Evolutionary conservation across 305 asterid genomes (phyloP), one percentile per base, ranked within the genome.

Genomic region (Fraxinus greggii): DNA sequence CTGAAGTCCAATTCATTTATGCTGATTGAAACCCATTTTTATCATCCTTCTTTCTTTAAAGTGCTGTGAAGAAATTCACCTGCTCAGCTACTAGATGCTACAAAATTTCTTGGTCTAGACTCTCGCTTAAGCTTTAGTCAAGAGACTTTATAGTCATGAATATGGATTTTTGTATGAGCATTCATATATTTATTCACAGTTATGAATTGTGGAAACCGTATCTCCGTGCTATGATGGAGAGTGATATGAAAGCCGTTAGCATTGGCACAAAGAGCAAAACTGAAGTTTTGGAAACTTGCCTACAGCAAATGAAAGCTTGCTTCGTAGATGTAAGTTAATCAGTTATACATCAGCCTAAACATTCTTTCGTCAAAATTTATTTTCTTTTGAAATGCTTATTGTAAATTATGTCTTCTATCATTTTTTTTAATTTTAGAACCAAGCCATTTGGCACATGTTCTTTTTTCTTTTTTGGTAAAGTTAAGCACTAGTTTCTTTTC

Each of bases 201-300:
- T 92, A 96, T 85, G 98, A 96, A 88, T 85, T 96, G 85, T 93
- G 99, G 98, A 96, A 96, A 88, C 99, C 99, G 77, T 83, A 92
- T 87, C 98, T 96, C 81, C 98, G 99, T 80, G 91, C 97, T 84
- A 86, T 84, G 91, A 92, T 94, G 99, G 99, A 96, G 86, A 84
- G 93, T 35, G 98, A 96, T 88, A 94, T 94, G 98, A 91, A 88
- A 89, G 94, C 92, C 67, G 97, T 94, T 89, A 89, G 97, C 88
- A 80, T 81, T 72, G 99, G 99, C 78, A 86, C 90, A 77, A 94
- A 94, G 90, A 88, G 91, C 87, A 96, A 92, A 88, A 84, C 88
- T 69, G 97, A 96, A 86, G 98, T 93, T 86, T 81, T 94, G 93
- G 95, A 88, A 82, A 77, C 89, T 92, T 94, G 97, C 87, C 89